Percentiles rank a stretch among this genome's conserved stretches.
phyloP scores from a whole-genome alignment of 2,329 filamentous ascomycete species.

The Sclerotinia trifoliorum region DNA sequence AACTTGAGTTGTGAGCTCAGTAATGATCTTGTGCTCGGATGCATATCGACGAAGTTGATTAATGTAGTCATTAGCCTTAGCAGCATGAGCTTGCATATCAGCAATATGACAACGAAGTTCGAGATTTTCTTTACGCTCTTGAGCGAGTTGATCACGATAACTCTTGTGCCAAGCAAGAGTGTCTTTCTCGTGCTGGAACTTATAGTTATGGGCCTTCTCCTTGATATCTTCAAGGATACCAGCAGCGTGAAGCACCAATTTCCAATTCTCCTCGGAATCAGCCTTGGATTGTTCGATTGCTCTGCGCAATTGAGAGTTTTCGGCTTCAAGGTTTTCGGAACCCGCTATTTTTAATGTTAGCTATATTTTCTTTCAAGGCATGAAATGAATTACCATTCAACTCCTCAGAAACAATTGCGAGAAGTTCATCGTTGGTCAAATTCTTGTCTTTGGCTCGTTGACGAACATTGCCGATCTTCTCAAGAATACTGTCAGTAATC shows the following conservation, averaged over 20 bases:
- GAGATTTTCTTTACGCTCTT: slow-evolving; percentile 63
- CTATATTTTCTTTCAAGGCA: neutral
- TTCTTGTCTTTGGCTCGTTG: slow-evolving; percentile 49
- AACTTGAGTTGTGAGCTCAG: slow-evolving; percentile 54
- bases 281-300: slow-evolving; percentile 61
- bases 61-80: slow-evolving; percentile 56
- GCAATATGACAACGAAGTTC: slow-evolving; percentile 64
- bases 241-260: slow-evolving; percentile 55
- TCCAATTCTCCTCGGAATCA: slow-evolving; percentile 60
- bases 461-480: slow-evolving; percentile 60
- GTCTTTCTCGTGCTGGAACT: slow-evolving; percentile 60
- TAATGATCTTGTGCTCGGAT: slow-evolving; percentile 55
- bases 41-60: slow-evolving; percentile 56
- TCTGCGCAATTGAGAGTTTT: slow-evolving; percentile 60
- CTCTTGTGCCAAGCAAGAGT: slow-evolving; percentile 64
- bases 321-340: slow-evolving; percentile 55
- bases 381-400: slow-evolving; percentile 49
- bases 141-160: slow-evolving; percentile 63
- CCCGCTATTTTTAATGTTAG: slow-evolving; percentile 23
- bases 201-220: slow-evolving; percentile 65
- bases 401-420: slow-evolving; percentile 55
- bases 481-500: slow-evolving; percentile 63
- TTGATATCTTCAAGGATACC: slow-evolving; percentile 57
- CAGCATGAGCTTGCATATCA: slow-evolving; percentile 63
- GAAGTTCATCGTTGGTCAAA: slow-evolving; percentile 58